Conservation (phyloP, 371 early-diverging fungal genomes). For the Entomophthora muscae region DNA sequence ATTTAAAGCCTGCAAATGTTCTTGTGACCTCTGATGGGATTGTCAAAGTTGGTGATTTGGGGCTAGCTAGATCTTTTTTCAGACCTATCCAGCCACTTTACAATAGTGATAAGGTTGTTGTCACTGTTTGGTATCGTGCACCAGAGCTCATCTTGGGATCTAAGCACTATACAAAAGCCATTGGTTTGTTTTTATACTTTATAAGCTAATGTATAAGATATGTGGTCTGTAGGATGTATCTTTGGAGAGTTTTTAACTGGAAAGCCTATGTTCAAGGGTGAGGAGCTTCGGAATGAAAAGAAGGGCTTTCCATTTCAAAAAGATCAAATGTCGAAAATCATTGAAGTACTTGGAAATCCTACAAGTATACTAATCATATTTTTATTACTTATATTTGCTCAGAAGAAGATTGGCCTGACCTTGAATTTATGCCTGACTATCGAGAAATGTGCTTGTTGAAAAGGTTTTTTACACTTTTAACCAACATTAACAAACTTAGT, state of each 20-base stretch:
- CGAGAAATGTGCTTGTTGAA: slow-evolving; percentile 28
- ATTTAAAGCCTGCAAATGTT: slow-evolving; percentile 85
- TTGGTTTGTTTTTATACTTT: slow-evolving; percentile 24
- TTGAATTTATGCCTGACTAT: slow-evolving; percentile 56
- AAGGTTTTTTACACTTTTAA: slow-evolving; percentile 16
- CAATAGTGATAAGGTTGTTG: too few relatives aligned
- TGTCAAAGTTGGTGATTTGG: slow-evolving; percentile 51
- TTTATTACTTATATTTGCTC: background rate
- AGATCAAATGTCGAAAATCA: slow-evolving; percentile 73
- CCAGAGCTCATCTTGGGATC: too few relatives aligned
- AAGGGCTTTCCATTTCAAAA: slow-evolving; percentile 80
- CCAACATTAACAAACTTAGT: slow-evolving; percentile 14
- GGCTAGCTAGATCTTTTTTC: slow-evolving; percentile 73
- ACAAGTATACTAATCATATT: slow-evolving; percentile 29
- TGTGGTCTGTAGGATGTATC: slow-evolving; percentile 94
- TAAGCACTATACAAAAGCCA: slow-evolving; percentile 78
- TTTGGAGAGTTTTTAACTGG: slow-evolving; percentile 80
- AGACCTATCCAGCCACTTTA: too few relatives aligned
- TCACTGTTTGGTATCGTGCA: too few relatives aligned
- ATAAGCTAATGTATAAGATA: slow-evolving; percentile 25
- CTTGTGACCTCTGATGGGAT: slow-evolving; percentile 68
- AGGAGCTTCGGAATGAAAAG: slow-evolving; percentile 82
- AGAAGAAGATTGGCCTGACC: slow-evolving; percentile 62
- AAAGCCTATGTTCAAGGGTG: slow-evolving; percentile 85
- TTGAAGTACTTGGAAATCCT: slow-evolving; percentile 78